Evolutionary conservation across 1,284 basidiomycete species (phyloP).

Genomic region (Boletus hoseneyae): DNA sequence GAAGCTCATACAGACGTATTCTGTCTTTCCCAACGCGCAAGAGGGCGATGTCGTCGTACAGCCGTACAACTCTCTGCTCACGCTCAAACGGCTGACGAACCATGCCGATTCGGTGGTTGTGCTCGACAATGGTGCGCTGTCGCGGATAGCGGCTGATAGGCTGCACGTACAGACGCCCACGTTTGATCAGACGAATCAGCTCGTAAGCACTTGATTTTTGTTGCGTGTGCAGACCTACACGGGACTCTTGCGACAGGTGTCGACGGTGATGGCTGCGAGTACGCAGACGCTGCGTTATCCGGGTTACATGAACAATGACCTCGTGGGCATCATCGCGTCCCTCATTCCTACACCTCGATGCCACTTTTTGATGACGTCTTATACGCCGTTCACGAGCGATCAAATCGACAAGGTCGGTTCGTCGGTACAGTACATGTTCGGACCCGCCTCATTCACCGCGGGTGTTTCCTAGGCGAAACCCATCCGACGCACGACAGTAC

Average conservation of each 20-base stretch:
- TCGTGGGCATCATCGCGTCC: slow-evolving; percentile 95
- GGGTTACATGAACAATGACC: slow-evolving; percentile 99
- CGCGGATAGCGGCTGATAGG: slow-evolving; percentile 89
- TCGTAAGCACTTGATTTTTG: slow-evolving; percentile 45
- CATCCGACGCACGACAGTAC: slow-evolving; percentile 89
- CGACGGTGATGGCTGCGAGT: slow-evolving; percentile 95
- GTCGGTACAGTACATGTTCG: neutral
- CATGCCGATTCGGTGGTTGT: slow-evolving; percentile 98
- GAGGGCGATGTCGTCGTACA: slow-evolving; percentile 96
- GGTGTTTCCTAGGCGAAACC: slow-evolving; percentile 65
- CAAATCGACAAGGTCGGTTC: slow-evolving; percentile 82
- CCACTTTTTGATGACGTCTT: slow-evolving; percentile 99
- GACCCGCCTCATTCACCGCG: neutral
- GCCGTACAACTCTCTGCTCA: slow-evolving; percentile 96
- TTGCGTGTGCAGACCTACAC: neutral
- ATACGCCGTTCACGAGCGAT: slow-evolving; percentile 97
- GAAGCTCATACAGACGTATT: slow-evolving; percentile 99
- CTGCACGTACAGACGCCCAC: slow-evolving; percentile 88
- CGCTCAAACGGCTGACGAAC: slow-evolving; percentile 91
- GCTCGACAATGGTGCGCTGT: slow-evolving; percentile 92
- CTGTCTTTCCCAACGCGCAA: slow-evolving; percentile 93
- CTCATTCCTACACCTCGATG: slow-evolving; percentile 98
- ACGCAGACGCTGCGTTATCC: slow-evolving; percentile 98
- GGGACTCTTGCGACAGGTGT: slow-evolving; percentile 53
- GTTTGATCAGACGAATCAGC: slow-evolving; percentile 94